Evolutionary conservation across 2,329 filamentous ascomycete genomes (phyloP).

Genomic region (Neobulgaria alba): DNA sequence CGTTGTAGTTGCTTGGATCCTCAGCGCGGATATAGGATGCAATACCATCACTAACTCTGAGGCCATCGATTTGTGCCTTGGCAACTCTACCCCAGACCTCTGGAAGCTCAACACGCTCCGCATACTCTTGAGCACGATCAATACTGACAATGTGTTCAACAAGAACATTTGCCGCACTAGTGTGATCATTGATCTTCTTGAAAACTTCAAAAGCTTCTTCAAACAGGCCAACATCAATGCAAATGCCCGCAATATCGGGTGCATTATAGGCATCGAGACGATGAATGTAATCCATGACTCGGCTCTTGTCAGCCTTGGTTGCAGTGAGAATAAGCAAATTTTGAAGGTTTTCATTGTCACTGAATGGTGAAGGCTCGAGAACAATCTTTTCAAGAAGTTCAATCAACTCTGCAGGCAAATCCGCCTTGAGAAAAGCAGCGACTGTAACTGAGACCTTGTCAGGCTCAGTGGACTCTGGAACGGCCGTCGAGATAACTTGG

Average conservation of each 20-base stretch:
- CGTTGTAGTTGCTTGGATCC: constrained; percentile 85
- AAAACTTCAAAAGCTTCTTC: constrained; percentile 98
- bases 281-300: constrained; percentile 94
- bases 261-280: constrained; percentile 81
- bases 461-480: constrained; percentile 85
- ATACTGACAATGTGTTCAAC: constrained; percentile 97
- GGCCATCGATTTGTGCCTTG: constrained; percentile 93
- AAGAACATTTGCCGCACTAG: constrained; percentile 79
- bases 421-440: constrained; percentile 81
- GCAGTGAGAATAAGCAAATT: constrained; percentile 95
- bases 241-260: constrained; percentile 86
- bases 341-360: constrained; percentile 92
- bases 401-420: constrained; percentile 88
- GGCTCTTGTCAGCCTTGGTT: constrained; percentile 89
- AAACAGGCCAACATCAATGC: constrained; percentile 87
- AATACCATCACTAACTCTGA: constrained; percentile 85
- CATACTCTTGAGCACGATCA: constrained; percentile 90
- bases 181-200: constrained; percentile 92
- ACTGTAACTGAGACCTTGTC: constrained; percentile 93
- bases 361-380: constrained; percentile 97
- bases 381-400: constrained; percentile 99
- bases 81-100: constrained; percentile 98
- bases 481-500: constrained; percentile 91
- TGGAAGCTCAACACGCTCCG: constrained; percentile 84
- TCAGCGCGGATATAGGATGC: constrained; percentile 95